phyloP scores from a whole-genome alignment of 2,329 filamentous ascomycete genomes.

The Massarina eburnea region DNA sequence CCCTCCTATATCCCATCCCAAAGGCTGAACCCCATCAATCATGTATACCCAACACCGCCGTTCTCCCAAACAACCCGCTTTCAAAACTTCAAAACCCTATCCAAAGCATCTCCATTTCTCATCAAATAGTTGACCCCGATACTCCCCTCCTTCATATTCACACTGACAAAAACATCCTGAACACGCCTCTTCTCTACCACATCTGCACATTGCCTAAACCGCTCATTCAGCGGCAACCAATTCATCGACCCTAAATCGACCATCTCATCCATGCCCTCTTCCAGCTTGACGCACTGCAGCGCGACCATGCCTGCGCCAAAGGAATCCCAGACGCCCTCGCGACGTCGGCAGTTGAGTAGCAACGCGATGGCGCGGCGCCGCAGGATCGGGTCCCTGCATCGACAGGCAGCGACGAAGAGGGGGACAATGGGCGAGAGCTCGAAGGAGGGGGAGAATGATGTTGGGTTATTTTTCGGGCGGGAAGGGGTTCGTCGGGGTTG shows the following conservation, averaged over 20 bases:
- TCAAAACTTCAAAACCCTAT: conserved; percentile 23
- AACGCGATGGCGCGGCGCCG: conserved; percentile 28
- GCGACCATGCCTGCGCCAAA: conserved; percentile 26
- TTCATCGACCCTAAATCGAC: conserved; percentile 18
- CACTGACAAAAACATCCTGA: conserved; percentile 23
- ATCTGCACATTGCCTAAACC: conserved; percentile 7
- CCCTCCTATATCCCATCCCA: too few relatives aligned
- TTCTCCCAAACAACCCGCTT: not conserved
- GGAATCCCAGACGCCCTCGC: conserved; percentile 33
- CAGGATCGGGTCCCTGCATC: conserved; percentile 29
- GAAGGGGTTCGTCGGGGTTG: not conserved
- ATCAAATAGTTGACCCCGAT: conserved; percentile 23
- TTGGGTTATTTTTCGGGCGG: conserved; percentile 11
- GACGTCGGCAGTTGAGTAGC: conserved; percentile 23
- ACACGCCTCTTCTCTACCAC: conserved; percentile 19
- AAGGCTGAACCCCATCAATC: too few relatives aligned
- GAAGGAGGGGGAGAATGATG: conserved; percentile 30
- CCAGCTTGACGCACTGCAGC: conserved; percentile 21
- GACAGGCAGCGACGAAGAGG: conserved; percentile 26
- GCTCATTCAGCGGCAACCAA: conserved; percentile 18
- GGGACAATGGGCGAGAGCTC: conserved; percentile 31
- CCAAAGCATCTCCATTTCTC: conserved; percentile 18
- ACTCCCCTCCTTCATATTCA: conserved; percentile 20
- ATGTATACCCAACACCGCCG: not conserved
- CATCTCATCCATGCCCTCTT: conserved; percentile 21